These are phyloP conservation scores for Ascochyta rabiei DNA, from an alignment of 2,329 filamentous ascomycete genomes.

Conservation along the genomic window DNA sequence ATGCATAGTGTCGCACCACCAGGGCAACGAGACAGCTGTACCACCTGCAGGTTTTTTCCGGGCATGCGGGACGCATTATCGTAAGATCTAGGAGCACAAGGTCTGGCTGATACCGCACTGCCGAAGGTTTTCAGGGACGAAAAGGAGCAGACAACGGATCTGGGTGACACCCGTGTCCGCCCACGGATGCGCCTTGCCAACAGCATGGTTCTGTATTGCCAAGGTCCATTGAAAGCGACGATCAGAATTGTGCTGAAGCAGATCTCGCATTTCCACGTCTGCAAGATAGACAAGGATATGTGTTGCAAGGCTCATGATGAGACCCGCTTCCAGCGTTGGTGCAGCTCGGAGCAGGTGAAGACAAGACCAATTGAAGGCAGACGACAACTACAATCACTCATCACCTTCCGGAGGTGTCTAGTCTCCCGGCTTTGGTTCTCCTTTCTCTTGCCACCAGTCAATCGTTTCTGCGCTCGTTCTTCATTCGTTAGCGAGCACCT, in stretches of 20 bases:
- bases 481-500: background rate
- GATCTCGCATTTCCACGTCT: slow-evolving; percentile 2
- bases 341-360: background rate
- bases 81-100: slow-evolving; percentile 5
- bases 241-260: slow-evolving; percentile 4
- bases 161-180: background rate
- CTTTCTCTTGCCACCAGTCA: background rate
- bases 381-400: background rate
- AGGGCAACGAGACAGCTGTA: slow-evolving; percentile 1
- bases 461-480: background rate
- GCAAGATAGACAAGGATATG: slow-evolving; percentile 8
- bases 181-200: background rate
- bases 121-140: slow-evolving; percentile 1
- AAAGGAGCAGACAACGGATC: background rate
- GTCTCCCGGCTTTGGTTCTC: background rate
- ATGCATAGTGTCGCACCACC: slow-evolving; percentile 5
- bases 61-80: slow-evolving; percentile 7
- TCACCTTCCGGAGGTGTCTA: background rate
- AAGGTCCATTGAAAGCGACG: background rate
- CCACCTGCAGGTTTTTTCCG: slow-evolving; percentile 1
- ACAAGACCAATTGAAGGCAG: background rate
- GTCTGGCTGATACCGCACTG: slow-evolving; percentile 1
- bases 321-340: background rate
- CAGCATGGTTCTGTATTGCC: slow-evolving; percentile 5
- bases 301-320: background rate